phyloP scores from a whole-genome alignment of 2,329 filamentous ascomycete genomes.

The Xylariales sp. region DNA sequence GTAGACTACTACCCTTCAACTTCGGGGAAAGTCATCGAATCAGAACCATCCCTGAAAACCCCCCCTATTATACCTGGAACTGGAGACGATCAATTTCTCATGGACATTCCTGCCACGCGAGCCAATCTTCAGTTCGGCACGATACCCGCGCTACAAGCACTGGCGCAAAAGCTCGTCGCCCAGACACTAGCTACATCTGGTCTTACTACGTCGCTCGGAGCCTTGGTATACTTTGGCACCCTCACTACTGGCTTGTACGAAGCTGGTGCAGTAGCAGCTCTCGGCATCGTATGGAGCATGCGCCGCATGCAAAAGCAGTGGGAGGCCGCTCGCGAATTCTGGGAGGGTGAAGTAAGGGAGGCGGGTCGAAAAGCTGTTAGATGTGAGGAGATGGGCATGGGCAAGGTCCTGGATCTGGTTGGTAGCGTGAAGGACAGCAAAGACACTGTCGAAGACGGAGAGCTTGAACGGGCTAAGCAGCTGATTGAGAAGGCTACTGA shows the following conservation, averaged over 20 bases:
- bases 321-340: constrained; percentile 55
- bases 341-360: constrained; percentile 64
- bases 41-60: too few relatives aligned
- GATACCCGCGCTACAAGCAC: constrained; percentile 64
- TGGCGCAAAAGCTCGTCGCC: constrained; percentile 70
- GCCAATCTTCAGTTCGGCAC: constrained; percentile 61
- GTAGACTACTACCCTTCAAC: too few relatives aligned
- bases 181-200: constrained; percentile 71
- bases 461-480: constrained; percentile 36
- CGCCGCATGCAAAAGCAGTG: constrained; percentile 57
- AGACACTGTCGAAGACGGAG: constrained; percentile 18
- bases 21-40: too few relatives aligned
- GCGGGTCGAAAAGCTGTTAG: constrained; percentile 60
- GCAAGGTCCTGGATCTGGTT: constrained; percentile 34
- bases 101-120: constrained; percentile 69
- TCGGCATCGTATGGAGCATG: constrained; percentile 57
- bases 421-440: constrained; percentile 21
- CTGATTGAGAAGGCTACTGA: constrained; percentile 46
- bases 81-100: constrained; percentile 57
- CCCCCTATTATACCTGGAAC: not conserved
- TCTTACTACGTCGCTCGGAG: constrained; percentile 50
- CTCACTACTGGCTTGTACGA: constrained; percentile 53
- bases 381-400: constrained; percentile 49
- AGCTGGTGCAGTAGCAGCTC: constrained; percentile 55
- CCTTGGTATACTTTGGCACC: constrained; percentile 52